Percentiles rank a stretch among this genome's conserved stretches.
Evolutionary conservation across 768 basidiomycete genomes (phyloP).

Genomic region (Pulveroboletus sp.): DNA sequence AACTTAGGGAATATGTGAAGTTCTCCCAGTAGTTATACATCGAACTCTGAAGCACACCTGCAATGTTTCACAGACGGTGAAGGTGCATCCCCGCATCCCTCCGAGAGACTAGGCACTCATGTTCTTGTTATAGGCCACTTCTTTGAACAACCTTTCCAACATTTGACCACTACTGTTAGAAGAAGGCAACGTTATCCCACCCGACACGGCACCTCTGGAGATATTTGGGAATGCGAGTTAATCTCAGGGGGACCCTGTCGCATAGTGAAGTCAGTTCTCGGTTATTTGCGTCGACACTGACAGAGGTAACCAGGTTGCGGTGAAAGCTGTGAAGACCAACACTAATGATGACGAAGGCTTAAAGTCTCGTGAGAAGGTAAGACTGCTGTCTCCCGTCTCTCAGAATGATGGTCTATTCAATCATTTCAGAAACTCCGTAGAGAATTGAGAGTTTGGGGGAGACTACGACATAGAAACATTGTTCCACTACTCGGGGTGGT

Average conservation of each 20-base stretch:
- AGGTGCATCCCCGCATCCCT: background rate
- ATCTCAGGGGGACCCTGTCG: background rate
- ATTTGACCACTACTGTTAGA: background rate
- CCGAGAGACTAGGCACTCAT: background rate
- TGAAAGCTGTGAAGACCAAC: constrained; percentile 13
- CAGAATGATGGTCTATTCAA: background rate
- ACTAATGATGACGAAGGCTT: background rate
- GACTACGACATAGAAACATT: constrained; percentile 21
- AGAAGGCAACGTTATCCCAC: constrained; percentile 5
- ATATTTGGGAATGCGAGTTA: constrained; percentile 25
- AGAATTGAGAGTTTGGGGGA: constrained; percentile 22
- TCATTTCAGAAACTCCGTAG: constrained; percentile 24
- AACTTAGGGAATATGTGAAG: constrained; percentile 3
- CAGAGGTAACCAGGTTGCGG: constrained; percentile 13
- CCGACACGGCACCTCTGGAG: constrained; percentile 13
- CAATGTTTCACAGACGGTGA: constrained; percentile 4
- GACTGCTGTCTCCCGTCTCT: background rate
- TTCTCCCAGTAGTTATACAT: constrained; percentile 11
- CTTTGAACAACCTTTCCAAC: constrained; percentile 5
- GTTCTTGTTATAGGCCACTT: constrained; percentile 1
- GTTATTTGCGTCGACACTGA: background rate
- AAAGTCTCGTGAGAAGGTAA: constrained; percentile 12
- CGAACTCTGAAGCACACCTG: constrained; percentile 6
- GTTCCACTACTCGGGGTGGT: constrained; percentile 29
- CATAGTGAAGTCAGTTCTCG: background rate